Evolutionary conservation across 2,329 filamentous ascomycete species (phyloP).

Genomic region (Alternaria sp.): DNA sequence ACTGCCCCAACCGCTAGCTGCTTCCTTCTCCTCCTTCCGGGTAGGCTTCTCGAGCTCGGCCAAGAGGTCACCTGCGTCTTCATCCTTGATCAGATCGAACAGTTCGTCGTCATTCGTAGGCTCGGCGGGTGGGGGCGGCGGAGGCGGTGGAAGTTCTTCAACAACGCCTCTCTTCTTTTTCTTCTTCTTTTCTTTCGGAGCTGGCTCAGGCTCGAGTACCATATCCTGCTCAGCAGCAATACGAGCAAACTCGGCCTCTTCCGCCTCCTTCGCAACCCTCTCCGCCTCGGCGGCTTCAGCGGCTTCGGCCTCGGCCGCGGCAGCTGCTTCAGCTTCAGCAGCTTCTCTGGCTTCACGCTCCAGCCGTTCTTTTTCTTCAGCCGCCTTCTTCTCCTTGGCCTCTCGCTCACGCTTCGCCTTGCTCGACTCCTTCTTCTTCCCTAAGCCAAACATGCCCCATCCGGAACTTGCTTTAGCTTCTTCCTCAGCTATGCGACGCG

Average conservation of each 20-base stretch:
- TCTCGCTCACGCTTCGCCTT: slow-evolving; percentile 41
- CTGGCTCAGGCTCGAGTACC: slow-evolving; percentile 22
- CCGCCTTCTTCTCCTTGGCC: slow-evolving; percentile 32
- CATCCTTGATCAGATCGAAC: slow-evolving; percentile 43
- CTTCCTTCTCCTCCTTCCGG: slow-evolving; percentile 35
- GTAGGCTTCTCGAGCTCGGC: slow-evolving; percentile 46
- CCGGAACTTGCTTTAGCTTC: slow-evolving; percentile 34
- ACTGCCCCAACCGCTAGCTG: slow-evolving; percentile 46
- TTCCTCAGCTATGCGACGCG: slow-evolving; percentile 22
- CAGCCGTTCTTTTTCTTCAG: slow-evolving; percentile 39
- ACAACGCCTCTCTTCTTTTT: slow-evolving; percentile 42
- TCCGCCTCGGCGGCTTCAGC: slow-evolving; percentile 34
- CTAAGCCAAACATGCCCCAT: slow-evolving; percentile 22
- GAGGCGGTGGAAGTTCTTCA: slow-evolving; percentile 23
- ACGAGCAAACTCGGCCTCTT: slow-evolving; percentile 41
- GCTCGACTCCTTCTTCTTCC: slow-evolving; percentile 45
- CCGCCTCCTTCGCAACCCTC: slow-evolving; percentile 10
- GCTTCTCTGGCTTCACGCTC: slow-evolving; percentile 38
- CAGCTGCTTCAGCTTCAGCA: slow-evolving; percentile 26
- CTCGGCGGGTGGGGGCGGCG: slow-evolving; percentile 18
- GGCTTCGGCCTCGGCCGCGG: slow-evolving; percentile 30
- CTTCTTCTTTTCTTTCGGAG: slow-evolving; percentile 44
- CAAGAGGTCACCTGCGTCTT: slow-evolving; percentile 40
- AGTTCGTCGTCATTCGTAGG: slow-evolving; percentile 39
- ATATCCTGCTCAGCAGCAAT: slow-evolving; percentile 45